Percentiles rank a stretch among this genome's conserved stretches.
These are phyloP conservation scores for Blastobotrys chiropterorum DNA, from an alignment of 805 yeast species.

Conservation along the genomic window DNA sequence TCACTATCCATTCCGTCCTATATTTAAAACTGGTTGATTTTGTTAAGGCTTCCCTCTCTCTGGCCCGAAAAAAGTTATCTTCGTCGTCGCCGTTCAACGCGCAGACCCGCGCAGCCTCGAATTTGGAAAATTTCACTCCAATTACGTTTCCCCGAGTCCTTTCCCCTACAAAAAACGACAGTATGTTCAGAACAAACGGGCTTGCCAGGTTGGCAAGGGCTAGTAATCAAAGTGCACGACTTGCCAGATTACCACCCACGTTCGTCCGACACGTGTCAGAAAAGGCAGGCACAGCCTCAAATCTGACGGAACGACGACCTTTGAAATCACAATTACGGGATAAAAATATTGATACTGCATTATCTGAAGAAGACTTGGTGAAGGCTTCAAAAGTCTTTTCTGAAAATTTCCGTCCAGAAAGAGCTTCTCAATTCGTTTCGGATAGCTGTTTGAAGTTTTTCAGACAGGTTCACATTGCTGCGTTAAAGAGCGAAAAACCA, in stretches of 20 bases:
- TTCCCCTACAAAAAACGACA: neutral
- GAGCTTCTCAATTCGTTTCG: neutral
- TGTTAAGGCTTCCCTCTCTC: too few species aligned
- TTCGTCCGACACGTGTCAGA: neutral
- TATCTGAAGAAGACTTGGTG: neutral
- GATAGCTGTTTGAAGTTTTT: neutral
- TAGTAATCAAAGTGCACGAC: neutral
- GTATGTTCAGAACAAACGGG: neutral
- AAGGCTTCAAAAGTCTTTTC: conserved; percentile 5
- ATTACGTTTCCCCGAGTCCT: neutral
- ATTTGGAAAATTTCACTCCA: neutral
- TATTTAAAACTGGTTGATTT: too few species aligned
- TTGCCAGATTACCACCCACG: neutral
- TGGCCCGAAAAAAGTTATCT: neutral
- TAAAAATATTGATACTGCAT: neutral
- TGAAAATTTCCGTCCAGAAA: neutral
- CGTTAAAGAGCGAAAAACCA: neutral
- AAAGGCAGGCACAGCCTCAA: neutral
- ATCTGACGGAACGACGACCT: neutral
- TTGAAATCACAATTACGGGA: neutral
- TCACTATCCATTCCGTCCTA: neutral
- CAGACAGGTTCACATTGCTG: neutral
- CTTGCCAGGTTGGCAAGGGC: neutral
- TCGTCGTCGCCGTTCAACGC: neutral
- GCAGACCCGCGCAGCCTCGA: neutral